These are phyloP conservation scores for Neurospora africana DNA, from an alignment of 495 filamentous ascomycete species.

Conservation along the genomic window DNA sequence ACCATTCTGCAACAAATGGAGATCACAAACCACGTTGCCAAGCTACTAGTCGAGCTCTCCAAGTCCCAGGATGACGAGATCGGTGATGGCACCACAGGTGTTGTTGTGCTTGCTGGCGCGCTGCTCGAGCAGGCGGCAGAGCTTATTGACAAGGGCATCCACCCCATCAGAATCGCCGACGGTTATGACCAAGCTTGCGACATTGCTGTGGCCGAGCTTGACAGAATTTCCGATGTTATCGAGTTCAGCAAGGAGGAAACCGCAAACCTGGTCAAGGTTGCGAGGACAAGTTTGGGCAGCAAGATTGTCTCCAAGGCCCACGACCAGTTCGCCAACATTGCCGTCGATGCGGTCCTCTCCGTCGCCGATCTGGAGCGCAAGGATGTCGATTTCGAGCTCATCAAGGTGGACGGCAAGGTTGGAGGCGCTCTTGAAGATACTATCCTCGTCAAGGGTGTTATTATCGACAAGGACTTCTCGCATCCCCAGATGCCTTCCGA, in stretches of 20 bases:
- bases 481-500: conserved; percentile 98
- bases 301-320: conserved; percentile 99
- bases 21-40: conserved; percentile 96
- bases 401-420: conserved; percentile 98
- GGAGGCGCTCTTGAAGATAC: conserved; percentile 93
- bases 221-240: conserved; percentile 85
- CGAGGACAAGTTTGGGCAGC: conserved; percentile 90
- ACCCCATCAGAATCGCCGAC: conserved; percentile 96
- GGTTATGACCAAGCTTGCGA: conserved; percentile 97
- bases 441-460: conserved; percentile 89
- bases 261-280: conserved; percentile 80
- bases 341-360: conserved; percentile 90
- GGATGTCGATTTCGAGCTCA: conserved; percentile 97
- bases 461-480: conserved; percentile 99
- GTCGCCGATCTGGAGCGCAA: conserved; percentile 93
- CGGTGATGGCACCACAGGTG: conserved; percentile 95
- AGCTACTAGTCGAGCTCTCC: conserved; percentile 93
- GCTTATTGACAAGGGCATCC: conserved; percentile 98
- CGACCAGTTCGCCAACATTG: conserved; percentile 95
- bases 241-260: conserved; percentile 69
- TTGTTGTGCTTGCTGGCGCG: conserved; percentile 91
- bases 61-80: conserved; percentile 99
- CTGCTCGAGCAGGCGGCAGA: conserved; percentile 96
- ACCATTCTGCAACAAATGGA: conserved; percentile 99
- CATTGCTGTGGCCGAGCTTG: conserved; percentile 83